Percentiles rank a stretch among this genome's conserved stretches.
Conservation (phyloP, 2,329 filamentous ascomycete species). For the Gaeumannomyces sp. region DNA sequence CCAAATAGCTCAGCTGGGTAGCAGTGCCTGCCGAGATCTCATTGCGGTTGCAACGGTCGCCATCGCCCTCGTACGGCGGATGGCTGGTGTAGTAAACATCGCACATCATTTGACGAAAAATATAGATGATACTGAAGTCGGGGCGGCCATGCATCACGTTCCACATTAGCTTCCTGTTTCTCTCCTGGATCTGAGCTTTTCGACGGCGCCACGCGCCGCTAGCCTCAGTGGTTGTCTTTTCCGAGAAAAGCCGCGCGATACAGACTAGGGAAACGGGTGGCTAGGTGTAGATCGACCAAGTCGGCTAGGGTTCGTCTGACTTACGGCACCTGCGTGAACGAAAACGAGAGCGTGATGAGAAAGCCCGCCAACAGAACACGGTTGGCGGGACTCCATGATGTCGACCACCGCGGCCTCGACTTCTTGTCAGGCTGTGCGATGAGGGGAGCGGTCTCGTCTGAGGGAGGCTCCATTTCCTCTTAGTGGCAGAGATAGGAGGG, state of each 20-base stretch:
- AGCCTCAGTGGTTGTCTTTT: neutral
- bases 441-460: conserved; percentile 8
- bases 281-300: neutral
- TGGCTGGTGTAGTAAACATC: conserved; percentile 60
- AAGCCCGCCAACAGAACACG: conserved; percentile 53
- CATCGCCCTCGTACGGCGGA: conserved; percentile 38
- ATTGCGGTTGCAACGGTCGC: conserved; percentile 52
- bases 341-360: conserved; percentile 47
- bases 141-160: neutral
- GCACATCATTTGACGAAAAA: conserved; percentile 67
- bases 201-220: neutral
- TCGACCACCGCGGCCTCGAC: conserved; percentile 4
- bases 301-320: conserved; percentile 16
- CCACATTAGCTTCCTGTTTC: neutral
- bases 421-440: neutral
- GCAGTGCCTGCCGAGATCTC: conserved; percentile 62
- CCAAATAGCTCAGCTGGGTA: conserved; percentile 56
- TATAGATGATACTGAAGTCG: conserved; percentile 42
- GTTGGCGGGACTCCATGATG: conserved; percentile 24
- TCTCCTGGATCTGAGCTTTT: neutral
- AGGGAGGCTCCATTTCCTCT: neutral
- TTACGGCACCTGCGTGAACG: conserved; percentile 43
- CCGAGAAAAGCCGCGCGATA: neutral
- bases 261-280: too few species aligned
- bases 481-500: neutral